These are phyloP conservation scores for Trichoderma sp. DNA, from an alignment of 2,329 filamentous ascomycete genomes.

Conservation along the genomic window DNA sequence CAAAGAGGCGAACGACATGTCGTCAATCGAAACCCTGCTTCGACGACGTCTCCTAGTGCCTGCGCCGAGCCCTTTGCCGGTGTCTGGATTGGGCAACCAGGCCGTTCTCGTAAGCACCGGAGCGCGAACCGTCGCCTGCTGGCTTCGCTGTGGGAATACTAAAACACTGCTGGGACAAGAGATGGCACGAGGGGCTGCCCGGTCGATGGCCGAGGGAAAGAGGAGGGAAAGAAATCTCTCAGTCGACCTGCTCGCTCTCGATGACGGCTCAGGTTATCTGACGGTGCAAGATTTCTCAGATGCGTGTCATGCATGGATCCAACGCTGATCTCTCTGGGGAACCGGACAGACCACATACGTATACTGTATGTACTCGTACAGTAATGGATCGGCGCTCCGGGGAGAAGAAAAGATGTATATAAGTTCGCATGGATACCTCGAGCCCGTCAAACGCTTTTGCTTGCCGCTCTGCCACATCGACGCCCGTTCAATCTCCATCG, in stretches of 20 bases:
- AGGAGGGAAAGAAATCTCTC: neutral
- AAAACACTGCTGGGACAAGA: neutral
- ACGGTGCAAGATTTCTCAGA: neutral
- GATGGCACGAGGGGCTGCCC: neutral
- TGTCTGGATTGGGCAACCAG: constrained; percentile 5
- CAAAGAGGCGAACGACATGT: neutral
- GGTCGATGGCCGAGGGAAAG: neutral
- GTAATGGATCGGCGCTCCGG: neutral
- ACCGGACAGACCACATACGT: neutral
- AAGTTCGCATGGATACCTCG: neutral
- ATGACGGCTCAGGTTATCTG: neutral
- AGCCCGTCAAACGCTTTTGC: neutral
- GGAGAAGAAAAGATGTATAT: neutral
- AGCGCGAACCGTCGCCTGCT: neutral
- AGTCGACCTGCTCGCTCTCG: neutral
- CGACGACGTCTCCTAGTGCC: neutral
- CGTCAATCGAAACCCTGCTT: constrained; percentile 9
- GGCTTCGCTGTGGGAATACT: neutral
- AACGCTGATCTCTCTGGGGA: constrained; percentile 4
- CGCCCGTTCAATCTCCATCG: neutral
- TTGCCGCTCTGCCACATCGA: neutral
- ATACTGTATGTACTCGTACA: too few species aligned
- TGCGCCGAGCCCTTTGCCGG: neutral
- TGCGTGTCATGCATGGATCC: constrained; percentile 5
- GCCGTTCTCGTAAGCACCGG: neutral